A percentile compares a stretch with the other conserved stretches of the same genome.
Conservation (phyloP, 768 basidiomycete species). For the Cystobasidium onofrii region DNA sequence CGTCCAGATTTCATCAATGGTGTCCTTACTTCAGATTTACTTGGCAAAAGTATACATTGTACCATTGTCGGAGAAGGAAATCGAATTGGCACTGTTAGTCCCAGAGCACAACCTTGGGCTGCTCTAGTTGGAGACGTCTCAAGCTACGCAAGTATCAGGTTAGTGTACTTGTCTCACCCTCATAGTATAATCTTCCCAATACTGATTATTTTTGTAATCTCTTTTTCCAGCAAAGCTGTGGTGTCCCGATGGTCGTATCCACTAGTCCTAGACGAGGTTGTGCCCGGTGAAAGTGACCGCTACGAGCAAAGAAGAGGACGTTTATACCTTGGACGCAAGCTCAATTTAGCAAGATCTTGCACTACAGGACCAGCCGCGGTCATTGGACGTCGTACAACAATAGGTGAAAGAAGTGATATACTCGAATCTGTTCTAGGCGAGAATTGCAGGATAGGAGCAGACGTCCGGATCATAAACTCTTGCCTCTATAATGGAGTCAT, state of each 20-base stretch:
- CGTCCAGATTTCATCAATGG: slow-evolving; percentile 89
- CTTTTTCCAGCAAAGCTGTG: slow-evolving; percentile 67
- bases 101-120: slow-evolving; percentile 64
- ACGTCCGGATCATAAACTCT: slow-evolving; percentile 50
- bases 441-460: slow-evolving; percentile 44
- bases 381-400: slow-evolving; percentile 65
- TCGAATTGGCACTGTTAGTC: slow-evolving; percentile 32
- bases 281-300: slow-evolving; percentile 61
- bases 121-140: slow-evolving; percentile 86
- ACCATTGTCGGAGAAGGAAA: slow-evolving; percentile 59
- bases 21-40: slow-evolving; percentile 81
- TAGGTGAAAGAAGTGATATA: slow-evolving; percentile 65
- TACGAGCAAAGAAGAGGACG: slow-evolving; percentile 85
- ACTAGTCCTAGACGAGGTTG: slow-evolving; percentile 85
- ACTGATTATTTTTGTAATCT: background rate
- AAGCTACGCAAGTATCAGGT: slow-evolving; percentile 85
- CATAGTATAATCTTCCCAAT: too few relatives aligned
- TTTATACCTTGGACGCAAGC: slow-evolving; percentile 76
- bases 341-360: slow-evolving; percentile 79
- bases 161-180: slow-evolving; percentile 12
- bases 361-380: slow-evolving; percentile 72
- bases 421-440: slow-evolving; percentile 47
- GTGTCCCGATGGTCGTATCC: slow-evolving; percentile 91
- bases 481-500: slow-evolving; percentile 65
- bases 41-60: slow-evolving; percentile 89